phyloP scores from a whole-genome alignment of 192 early-diverging fungal species.

The Funneliformis geosporum region DNA sequence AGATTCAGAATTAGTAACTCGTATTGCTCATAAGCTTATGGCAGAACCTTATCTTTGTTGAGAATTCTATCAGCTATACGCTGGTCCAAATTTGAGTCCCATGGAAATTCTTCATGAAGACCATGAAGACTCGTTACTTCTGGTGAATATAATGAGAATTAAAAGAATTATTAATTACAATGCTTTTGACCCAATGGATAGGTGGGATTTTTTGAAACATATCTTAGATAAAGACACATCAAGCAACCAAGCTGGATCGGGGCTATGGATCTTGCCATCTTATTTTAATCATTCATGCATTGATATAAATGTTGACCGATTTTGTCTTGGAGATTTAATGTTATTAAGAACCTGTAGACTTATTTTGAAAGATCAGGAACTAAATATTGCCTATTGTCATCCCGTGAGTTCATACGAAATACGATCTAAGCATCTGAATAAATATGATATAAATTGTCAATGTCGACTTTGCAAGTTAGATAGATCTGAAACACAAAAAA shows the following conservation, averaged over 20 bases:
- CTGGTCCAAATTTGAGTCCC: not conserved
- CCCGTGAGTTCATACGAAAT: not conserved
- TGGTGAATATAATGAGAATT: not conserved
- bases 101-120: not conserved
- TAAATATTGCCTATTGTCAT: not conserved
- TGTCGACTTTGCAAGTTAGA: conserved; percentile 20
- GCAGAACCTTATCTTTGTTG: not conserved
- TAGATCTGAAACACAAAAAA: not conserved
- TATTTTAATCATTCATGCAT: conserved; percentile 26
- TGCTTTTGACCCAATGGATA: not conserved
- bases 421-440: not conserved
- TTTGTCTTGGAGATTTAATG: conserved; percentile 12
- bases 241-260: not conserved
- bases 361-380: not conserved
- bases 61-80: not conserved
- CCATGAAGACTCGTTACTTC: too few species aligned
- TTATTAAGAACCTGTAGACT: not conserved
- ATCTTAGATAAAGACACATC: not conserved
- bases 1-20: not conserved
- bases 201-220: not conserved
- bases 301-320: not conserved
- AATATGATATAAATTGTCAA: not conserved
- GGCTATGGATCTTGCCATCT: conserved; percentile 10
- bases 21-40: not conserved
- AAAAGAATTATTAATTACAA: not conserved